Conservation (phyloP, 176 grass and related monocot species). For the Carex pumila region DNA sequence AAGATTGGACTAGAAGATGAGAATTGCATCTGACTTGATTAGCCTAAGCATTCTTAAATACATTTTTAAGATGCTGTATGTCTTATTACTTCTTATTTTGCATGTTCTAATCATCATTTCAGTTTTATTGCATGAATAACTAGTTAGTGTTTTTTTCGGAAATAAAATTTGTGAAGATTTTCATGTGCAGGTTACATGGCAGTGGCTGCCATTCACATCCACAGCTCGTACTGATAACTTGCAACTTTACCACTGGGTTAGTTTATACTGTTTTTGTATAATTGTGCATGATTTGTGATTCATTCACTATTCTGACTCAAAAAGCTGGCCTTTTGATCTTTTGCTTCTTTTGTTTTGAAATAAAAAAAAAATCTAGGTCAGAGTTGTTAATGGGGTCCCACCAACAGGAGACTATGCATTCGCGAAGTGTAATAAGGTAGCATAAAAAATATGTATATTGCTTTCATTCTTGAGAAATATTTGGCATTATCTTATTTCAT, state of each 20-base stretch:
- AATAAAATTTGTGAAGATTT: slow-evolving; percentile 15
- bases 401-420: slow-evolving; percentile 93
- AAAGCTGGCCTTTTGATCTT: neutral
- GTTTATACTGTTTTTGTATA: slow-evolving; percentile 22
- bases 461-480: neutral
- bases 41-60: neutral
- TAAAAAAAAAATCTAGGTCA: slow-evolving; percentile 42
- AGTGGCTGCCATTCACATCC: slow-evolving; percentile 89
- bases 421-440: slow-evolving; percentile 91
- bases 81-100: neutral
- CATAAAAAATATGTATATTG: neutral
- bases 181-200: slow-evolving; percentile 72
- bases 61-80: neutral
- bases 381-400: slow-evolving; percentile 74
- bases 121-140: neutral
- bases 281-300: slow-evolving; percentile 10
- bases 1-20: neutral
- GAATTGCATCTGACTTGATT: slow-evolving; percentile 5
- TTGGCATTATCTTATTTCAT: slow-evolving; percentile 10
- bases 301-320: neutral
- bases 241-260: slow-evolving; percentile 92
- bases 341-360: slow-evolving; percentile 2
- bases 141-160: neutral
- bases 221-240: slow-evolving; percentile 75
- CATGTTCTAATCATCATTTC: neutral